Percentiles rank a stretch among this genome's conserved stretches.
Evolutionary conservation across 148 eudicot species (phyloP).

Genomic region (Rhododendron williamsianum): DNA sequence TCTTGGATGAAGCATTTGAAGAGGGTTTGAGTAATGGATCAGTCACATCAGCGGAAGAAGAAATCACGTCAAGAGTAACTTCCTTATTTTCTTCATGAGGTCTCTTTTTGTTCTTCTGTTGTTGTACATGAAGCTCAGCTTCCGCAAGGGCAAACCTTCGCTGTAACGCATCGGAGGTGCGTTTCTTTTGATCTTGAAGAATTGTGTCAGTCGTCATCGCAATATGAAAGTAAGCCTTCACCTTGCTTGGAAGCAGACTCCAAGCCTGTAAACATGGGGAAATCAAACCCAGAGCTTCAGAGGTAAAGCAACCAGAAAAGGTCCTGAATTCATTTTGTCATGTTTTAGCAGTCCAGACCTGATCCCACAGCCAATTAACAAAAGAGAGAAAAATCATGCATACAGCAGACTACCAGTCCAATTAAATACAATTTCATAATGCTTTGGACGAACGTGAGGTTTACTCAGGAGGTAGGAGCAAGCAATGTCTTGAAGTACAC

Average conservation of each 20-base stretch:
- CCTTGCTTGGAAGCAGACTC: neutral
- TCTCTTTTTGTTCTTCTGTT: conserved; percentile 37
- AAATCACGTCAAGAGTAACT: conserved; percentile 2
- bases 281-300: neutral
- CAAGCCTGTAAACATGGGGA: conserved; percentile 5
- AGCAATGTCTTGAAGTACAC: neutral
- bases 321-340: neutral
- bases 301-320: neutral
- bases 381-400: neutral
- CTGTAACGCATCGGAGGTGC: conserved; percentile 61
- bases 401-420: neutral
- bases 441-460: neutral
- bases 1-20: conserved; percentile 20
- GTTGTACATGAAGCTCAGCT: conserved; percentile 42
- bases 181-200: conserved; percentile 41
- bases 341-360: neutral
- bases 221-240: neutral
- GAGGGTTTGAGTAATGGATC: conserved; percentile 17
- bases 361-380: neutral
- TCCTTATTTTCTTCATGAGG: conserved; percentile 16
- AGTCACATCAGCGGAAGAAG: conserved; percentile 13
- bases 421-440: neutral
- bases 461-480: neutral
- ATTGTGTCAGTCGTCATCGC: conserved; percentile 26
- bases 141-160: conserved; percentile 60